Base-by-base conservation (phyloP, 495 filamentous ascomycete genomes). In the Penicillium odoratum region DNA sequence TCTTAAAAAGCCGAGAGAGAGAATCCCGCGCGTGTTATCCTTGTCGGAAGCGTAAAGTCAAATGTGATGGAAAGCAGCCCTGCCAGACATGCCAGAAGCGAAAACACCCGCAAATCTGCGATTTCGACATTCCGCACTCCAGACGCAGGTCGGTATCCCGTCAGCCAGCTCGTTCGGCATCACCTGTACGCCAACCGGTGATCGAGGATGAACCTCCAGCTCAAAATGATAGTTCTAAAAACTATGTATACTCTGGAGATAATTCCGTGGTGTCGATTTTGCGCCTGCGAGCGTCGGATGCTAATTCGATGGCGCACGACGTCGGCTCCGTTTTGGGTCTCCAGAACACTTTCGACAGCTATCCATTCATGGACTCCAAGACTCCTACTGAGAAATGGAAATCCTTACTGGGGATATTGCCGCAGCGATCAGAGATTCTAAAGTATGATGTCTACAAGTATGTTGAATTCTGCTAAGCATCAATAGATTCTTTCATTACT, bases 331-430 rank as follows among this genome's bases (percentile, higher is more conserved):
- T 91, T 7, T 81, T 93, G 21, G 89, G 88, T 10, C 77, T 92
- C 13, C 87, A 91, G 62, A 90, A 89, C 59, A 88, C 89, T 16
- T 78, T 77, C 21, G 81, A 81, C 21, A 86, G 83, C 31, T 93
- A 91, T 67, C 88, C 89, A 4, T 85, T 93, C 21, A 73, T 71
- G 62, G 64, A 74, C 7, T 54, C 52, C 6, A 70, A 69, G 28
- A 70, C 70, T 0, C 68, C 68, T 0, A 30, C 54, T 1, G 70
- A 76, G 9, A 58, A 59, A 16, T 74, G 71, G 71, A 57, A 30
- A 6, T 64, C 66, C 6, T 62, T 74, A 15, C 42, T 73, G 6
- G 55, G 62, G 1, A 53, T 76, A 8, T 53, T 71, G 16, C 74
- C 72, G 4, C 59, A 71, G 31, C 47, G 70, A 42, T 50, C 48